These are phyloP conservation scores for Beauveria brongniartii DNA, from an alignment of 2,329 filamentous ascomycete species.

Conservation along the genomic window DNA sequence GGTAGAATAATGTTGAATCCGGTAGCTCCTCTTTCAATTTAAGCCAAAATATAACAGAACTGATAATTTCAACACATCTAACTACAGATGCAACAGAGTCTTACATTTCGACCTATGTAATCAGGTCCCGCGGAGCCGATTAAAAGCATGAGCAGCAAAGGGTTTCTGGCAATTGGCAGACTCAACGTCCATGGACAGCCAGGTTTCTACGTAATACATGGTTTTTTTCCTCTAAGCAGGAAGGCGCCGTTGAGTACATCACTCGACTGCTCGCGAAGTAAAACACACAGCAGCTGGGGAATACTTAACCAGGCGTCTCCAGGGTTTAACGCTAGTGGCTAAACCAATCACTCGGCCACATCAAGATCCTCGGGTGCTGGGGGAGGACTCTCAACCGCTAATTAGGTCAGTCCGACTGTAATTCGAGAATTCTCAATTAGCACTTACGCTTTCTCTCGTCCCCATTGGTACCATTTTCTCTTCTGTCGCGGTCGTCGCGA, in stretches of 20 bases:
- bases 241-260: not conserved
- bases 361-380: constrained; percentile 91
- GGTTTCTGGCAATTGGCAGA: not conserved
- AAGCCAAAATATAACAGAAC: not conserved
- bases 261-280: not conserved
- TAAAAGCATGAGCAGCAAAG: constrained; percentile 7
- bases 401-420: constrained; percentile 22
- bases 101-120: constrained; percentile 10
- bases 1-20: no score
- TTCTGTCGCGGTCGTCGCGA: constrained; percentile 53
- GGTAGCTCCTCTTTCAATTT: no score
- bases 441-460: constrained; percentile 81
- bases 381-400: constrained; percentile 66
- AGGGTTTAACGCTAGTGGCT: not conserved
- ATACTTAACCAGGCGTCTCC: constrained; percentile 7
- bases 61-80: not conserved
- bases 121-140: constrained; percentile 1
- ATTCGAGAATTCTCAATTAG: not conserved
- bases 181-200: not conserved
- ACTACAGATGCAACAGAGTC: not conserved
- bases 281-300: not conserved
- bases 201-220: constrained; percentile 11
- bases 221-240: not conserved
- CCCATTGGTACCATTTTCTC: constrained; percentile 71
- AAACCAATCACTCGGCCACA: constrained; percentile 62